Conservation (phyloP, 2,329 filamentous ascomycete species). For the Fusarium sp. region DNA sequence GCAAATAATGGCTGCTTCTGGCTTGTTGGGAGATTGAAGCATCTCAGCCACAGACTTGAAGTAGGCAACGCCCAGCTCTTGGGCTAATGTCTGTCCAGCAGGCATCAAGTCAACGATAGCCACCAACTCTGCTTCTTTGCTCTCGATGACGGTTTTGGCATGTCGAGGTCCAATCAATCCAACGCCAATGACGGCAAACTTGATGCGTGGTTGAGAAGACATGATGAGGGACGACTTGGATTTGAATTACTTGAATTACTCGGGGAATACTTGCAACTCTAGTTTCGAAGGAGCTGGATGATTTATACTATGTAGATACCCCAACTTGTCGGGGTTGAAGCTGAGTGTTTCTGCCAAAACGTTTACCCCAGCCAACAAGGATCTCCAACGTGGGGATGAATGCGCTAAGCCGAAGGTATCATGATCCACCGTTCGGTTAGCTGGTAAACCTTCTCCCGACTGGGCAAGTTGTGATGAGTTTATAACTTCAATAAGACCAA, state of each 20-base stretch:
- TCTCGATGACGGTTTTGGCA: constrained; percentile 44
- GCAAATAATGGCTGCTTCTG: constrained; percentile 68
- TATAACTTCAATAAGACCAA: not conserved
- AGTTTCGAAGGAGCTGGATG: no score
- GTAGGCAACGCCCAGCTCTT: constrained; percentile 37
- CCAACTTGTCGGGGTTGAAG: not conserved
- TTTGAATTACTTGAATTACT: not conserved
- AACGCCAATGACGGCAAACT: constrained; percentile 46
- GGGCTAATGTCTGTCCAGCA: constrained; percentile 33
- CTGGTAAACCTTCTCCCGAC: constrained; percentile 14
- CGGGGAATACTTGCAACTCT: not conserved
- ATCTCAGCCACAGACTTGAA: constrained; percentile 55
- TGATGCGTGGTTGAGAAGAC: constrained; percentile 21
- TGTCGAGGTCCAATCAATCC: constrained; percentile 50
- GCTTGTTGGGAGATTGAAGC: constrained; percentile 53
- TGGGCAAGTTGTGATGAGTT: not conserved
- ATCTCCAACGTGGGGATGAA: not conserved
- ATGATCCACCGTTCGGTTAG: not conserved
- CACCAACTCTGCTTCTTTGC: constrained; percentile 37
- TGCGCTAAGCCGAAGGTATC: not conserved
- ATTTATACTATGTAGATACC: not conserved
- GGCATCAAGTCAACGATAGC: constrained; percentile 49
- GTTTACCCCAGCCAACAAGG: constrained; percentile 17
- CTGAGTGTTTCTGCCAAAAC: constrained; percentile 19
- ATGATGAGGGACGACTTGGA: not conserved